A percentile compares a stretch with the other conserved stretches of the same genome.
phyloP scores from a whole-genome alignment of 139 green algal species.

The Micractinium sp. region DNA sequence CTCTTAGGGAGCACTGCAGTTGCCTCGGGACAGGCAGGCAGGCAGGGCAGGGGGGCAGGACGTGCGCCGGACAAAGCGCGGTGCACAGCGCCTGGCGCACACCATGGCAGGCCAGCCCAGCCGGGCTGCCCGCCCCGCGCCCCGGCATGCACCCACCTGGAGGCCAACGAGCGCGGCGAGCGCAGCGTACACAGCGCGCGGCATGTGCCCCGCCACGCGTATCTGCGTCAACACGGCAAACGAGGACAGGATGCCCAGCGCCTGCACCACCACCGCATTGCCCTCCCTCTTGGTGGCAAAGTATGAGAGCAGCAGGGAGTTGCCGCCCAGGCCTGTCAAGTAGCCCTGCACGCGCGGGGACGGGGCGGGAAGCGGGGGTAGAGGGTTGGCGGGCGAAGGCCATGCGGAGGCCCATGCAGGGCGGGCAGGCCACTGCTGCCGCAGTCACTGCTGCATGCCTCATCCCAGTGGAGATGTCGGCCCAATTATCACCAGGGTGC shows the following conservation, averaged over 20 bases:
- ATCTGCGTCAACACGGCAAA: constrained; percentile 73
- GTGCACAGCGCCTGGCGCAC: too few relatives aligned
- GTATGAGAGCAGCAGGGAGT: constrained; percentile 80
- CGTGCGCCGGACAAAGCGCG: background rate
- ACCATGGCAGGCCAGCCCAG: background rate
- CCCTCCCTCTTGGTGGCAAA: constrained; percentile 74
- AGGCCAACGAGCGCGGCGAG: constrained; percentile 15
- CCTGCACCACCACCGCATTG: constrained; percentile 73
- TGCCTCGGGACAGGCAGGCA: background rate
- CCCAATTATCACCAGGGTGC: too few relatives aligned
- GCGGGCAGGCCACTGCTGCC: too few relatives aligned
- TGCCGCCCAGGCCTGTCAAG: constrained; percentile 66
- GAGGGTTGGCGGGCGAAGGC: background rate
- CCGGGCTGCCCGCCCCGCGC: background rate
- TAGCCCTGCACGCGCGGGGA: constrained; percentile 18
- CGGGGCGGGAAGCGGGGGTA: background rate
- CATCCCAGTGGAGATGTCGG: too few relatives aligned
- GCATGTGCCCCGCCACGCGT: constrained; percentile 41
- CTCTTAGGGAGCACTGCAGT: too few relatives aligned
- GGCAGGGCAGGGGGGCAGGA: background rate
- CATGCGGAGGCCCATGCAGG: too few relatives aligned
- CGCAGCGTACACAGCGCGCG: constrained; percentile 23
- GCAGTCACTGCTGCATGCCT: background rate
- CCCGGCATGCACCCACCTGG: background rate
- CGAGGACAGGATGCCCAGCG: constrained; percentile 77